Evolutionary conservation across 345 rosid species (phyloP), one percentile per base, ranked within the genome.

Genomic region (Eucalyptus regnans): DNA sequence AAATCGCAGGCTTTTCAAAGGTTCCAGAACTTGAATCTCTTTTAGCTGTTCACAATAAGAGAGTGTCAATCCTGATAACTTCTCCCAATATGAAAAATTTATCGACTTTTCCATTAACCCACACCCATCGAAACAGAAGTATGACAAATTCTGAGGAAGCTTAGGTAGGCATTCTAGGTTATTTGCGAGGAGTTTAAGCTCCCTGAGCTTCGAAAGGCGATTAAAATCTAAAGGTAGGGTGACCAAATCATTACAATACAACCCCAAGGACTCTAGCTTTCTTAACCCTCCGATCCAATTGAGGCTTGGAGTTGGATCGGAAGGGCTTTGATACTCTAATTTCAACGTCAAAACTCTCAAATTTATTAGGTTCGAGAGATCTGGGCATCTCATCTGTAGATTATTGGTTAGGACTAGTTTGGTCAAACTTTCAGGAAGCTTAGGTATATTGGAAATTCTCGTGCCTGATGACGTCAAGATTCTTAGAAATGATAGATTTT

Each of bases 141-240:
- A 4, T 10, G 62, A 23, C n/a, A 58, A 58, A 58, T 58, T 23
- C 14, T 25, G n/a, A 1, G n/a, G 64, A 58, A 58, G n/a, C n/a
- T 1, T 25, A 25, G 64, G 64, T 58, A 58, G 14, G 14, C 14
- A 23, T 25, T 23, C 7, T 58, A 23, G n/a, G 14, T 11, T 58
- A 25, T 25, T 5, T 11, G 1, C n/a, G 2, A 10, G 0, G 2
- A 20, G 25, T 8, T 0, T 0, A 7, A 54, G 11, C 5, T 8
- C 1, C 60, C 2, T 1, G 10, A 54, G 60, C 60, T 54, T 20
- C 4, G 1, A 20, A 54, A 54, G 60, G 60, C 20, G 60, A 54
- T 8, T 54, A 20, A 54, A 8, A 54, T 20, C 25, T 54, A 0
- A 54, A 20, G 25, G 25, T 20, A 54, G 25, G 60, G 5, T 8